Base-by-base conservation (phyloP, 1,284 basidiomycete genomes). In the Ganoderma sp. region DNA sequence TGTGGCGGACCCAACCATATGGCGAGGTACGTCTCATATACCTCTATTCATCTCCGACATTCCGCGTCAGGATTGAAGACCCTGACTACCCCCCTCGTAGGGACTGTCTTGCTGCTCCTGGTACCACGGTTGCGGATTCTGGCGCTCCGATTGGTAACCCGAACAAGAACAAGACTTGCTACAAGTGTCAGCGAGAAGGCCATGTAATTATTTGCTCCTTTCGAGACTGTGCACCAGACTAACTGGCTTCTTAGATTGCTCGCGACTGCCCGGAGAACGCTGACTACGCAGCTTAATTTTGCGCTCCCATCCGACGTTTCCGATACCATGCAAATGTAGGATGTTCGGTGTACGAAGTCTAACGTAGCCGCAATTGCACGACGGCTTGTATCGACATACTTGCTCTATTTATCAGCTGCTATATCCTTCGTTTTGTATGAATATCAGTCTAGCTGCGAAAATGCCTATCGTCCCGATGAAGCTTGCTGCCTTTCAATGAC, bases 1-100 rank as follows among this genome's bases (percentile, higher is more conserved):
- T 95, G 93, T 75, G 91, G 92, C 52, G 91, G 91, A 37, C 88
- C 90, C 14, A 95, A 94, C 79, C 93, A 94, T 77, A 88, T 93
- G 83, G 91, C 93, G 17, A 88, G 87, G 92, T 92, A 75, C 64
- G 72, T 61, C 15, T 19, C 2, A 12, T 50, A 7, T 39, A 60
- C 14, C 17, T 52, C 25, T 52, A 28, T 54, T 34, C 25, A 41
- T 41, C 69, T 50, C 56, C 39, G 17, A 58, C 22, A 32, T 48
- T 19, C 65, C 19, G 37, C 52, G n/a, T 32, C 42, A 56, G 50
- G 32, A 39, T 19, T 39, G n/a, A 17, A 41, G 61, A 67, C 52
- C 62, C 50, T 66, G 48, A 56, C 12, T 64, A 32, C 19, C 41
- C 73, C 73, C 48, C 22, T 52, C 25, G 28, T 52, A 92, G 91